Percentiles rank a stretch among this genome's conserved stretches.
phyloP scores from a whole-genome alignment of 352 stramenopile genomes.

The Achlya hypogyna region DNA sequence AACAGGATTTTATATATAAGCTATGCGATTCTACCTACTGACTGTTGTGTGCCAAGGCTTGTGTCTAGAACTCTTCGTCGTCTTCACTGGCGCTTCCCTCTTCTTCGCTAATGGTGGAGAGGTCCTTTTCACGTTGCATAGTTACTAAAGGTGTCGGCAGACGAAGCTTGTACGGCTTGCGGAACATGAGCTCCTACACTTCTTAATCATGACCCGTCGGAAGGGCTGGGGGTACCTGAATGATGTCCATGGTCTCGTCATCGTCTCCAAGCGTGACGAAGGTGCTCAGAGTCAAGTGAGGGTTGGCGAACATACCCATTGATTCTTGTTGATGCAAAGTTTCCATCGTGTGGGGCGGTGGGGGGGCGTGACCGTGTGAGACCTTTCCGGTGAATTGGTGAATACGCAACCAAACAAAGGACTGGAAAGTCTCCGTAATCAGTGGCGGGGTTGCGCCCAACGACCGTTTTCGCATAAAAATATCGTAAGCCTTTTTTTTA shows the following conservation, averaged over 20 bases:
- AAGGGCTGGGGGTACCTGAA: not conserved
- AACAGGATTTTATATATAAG: too few relatives aligned
- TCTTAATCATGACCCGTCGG: not conserved
- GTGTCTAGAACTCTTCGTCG: too few relatives aligned
- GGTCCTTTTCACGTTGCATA: not conserved
- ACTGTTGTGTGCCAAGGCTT: too few relatives aligned
- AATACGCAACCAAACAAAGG: constrained; percentile 1
- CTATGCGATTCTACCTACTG: too few relatives aligned
- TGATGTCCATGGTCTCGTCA: not conserved
- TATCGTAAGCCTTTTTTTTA: not conserved
- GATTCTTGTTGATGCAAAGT: not conserved
- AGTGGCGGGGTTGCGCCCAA: not conserved
- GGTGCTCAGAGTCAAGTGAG: not conserved
- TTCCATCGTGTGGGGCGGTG: not conserved
- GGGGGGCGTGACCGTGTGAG: not conserved
- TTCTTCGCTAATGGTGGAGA: not conserved
- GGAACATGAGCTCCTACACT: not conserved
- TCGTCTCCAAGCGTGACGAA: not conserved
- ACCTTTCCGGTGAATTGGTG: not conserved
- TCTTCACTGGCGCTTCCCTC: not conserved
- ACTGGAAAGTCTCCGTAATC: not conserved
- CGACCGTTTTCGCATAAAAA: not conserved
- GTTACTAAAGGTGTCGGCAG: not conserved
- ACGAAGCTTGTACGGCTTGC: not conserved
- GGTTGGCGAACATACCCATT: not conserved